These are phyloP conservation scores for Orbilia oligospora DNA, from an alignment of 2,329 filamentous ascomycete genomes.

Conservation along the genomic window DNA sequence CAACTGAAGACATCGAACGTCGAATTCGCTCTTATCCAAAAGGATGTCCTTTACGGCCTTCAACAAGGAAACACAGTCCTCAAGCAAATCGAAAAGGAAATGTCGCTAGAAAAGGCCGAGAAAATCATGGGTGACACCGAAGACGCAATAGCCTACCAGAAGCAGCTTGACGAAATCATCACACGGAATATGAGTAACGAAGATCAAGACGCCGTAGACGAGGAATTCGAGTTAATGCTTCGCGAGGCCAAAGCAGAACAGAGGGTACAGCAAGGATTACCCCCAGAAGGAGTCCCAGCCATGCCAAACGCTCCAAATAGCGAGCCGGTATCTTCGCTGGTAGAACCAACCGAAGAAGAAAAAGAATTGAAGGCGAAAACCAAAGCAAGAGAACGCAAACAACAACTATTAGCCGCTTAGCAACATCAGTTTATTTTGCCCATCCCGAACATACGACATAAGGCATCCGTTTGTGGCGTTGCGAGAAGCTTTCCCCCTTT, in stretches of 20 bases:
- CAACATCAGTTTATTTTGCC: background rate
- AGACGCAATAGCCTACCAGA: constrained; percentile 91
- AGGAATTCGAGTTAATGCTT: constrained; percentile 88
- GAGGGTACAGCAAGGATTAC: constrained; percentile 30
- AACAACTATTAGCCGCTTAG: constrained; percentile 52
- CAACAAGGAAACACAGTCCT: constrained; percentile 92
- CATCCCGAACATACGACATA: background rate
- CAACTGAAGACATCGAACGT: constrained; percentile 78
- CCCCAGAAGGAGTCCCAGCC: constrained; percentile 23
- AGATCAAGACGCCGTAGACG: constrained; percentile 97
- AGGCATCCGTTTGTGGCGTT: background rate
- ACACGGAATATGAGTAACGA: constrained; percentile 89
- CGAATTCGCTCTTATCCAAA: constrained; percentile 96
- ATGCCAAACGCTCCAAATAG: constrained; percentile 51
- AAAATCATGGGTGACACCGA: constrained; percentile 93
- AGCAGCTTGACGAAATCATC: constrained; percentile 92
- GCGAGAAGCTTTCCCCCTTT: background rate
- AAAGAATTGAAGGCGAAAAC: constrained; percentile 39
- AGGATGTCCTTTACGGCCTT: constrained; percentile 92
- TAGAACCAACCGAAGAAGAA: constrained; percentile 25
- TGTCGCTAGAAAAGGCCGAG: constrained; percentile 94
- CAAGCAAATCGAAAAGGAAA: constrained; percentile 91
- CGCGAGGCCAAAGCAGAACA: constrained; percentile 71
- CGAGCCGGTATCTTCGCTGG: constrained; percentile 24
- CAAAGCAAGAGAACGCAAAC: constrained; percentile 39